These are phyloP conservation scores for Aspergillus piperis DNA, from an alignment of 2,329 filamentous ascomycete genomes.

Conservation along the genomic window DNA sequence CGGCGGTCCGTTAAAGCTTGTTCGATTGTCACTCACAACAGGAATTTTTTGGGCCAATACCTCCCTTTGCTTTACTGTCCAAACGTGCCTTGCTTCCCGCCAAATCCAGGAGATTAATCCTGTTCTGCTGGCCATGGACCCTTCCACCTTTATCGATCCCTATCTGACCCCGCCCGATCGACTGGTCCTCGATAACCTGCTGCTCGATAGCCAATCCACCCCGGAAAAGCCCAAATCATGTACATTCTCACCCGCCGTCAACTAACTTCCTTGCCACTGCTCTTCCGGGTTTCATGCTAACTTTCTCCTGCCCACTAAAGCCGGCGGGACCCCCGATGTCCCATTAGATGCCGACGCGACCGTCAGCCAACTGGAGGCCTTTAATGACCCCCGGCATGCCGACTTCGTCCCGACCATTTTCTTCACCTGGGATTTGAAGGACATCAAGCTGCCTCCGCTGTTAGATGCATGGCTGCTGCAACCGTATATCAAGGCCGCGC, in stretches of 20 bases:
- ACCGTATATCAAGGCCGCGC: conserved; percentile 61
- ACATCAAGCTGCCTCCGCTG: conserved; percentile 42
- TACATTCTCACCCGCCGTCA: not conserved
- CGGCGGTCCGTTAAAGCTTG: not conserved
- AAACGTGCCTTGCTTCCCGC: not conserved
- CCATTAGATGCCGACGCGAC: conserved; percentile 20
- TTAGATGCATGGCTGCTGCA: conserved; percentile 56
- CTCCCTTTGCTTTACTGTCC: not conserved
- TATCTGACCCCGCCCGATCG: conserved; percentile 42
- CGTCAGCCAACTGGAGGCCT: conserved; percentile 48
- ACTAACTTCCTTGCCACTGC: not conserved
- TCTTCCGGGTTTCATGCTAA: not conserved
- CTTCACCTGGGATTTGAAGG: conserved; percentile 52
- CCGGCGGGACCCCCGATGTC: not conserved
- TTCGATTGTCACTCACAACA: not conserved
- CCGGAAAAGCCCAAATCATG: not conserved
- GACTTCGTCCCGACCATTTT: conserved; percentile 60
- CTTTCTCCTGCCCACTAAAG: conserved; percentile 14
- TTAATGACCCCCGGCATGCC: conserved; percentile 53
- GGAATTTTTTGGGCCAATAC: not conserved
- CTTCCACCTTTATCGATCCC: conserved; percentile 32
- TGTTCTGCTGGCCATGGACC: conserved; percentile 26
- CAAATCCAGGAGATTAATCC: not conserved
- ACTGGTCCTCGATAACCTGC: conserved; percentile 42
- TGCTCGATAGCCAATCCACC: conserved; percentile 30